A percentile compares a stretch with the other conserved stretches of the same genome.
Evolutionary conservation across 1,284 basidiomycete genomes (phyloP).

Genomic region (Ustilago shanxiensis): DNA sequence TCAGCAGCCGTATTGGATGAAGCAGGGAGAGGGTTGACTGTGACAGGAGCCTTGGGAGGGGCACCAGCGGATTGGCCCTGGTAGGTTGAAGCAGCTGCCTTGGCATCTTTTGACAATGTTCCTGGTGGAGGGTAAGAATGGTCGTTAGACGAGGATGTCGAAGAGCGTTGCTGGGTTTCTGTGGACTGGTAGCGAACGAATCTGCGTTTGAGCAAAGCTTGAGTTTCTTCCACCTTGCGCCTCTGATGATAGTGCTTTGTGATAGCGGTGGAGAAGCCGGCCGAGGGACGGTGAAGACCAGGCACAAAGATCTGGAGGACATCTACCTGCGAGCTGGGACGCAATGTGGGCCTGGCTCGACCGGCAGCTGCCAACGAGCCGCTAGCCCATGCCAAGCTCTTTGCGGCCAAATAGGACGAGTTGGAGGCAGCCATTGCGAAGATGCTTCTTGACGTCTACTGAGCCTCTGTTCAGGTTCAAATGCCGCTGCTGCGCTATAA

Average conservation of each 20-base stretch:
- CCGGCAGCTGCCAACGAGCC: slow-evolving; percentile 44
- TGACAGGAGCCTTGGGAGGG: slow-evolving; percentile 39
- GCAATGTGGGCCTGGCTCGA: slow-evolving; percentile 28
- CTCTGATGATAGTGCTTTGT: slow-evolving; percentile 46
- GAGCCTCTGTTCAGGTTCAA: not conserved
- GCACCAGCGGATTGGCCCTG: slow-evolving; percentile 50
- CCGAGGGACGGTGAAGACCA: slow-evolving; percentile 24
- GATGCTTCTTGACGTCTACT: not conserved
- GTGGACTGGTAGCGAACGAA: slow-evolving; percentile 47
- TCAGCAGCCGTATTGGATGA: slow-evolving; percentile 49
- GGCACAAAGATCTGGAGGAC: slow-evolving; percentile 55
- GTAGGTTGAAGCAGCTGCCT: slow-evolving; percentile 15
- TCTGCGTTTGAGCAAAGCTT: slow-evolving; percentile 18
- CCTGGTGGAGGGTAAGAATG: slow-evolving; percentile 33
- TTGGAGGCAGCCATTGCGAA: slow-evolving; percentile 28
- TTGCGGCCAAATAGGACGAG: slow-evolving; percentile 39
- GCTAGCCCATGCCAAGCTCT: slow-evolving; percentile 49
- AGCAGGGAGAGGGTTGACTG: slow-evolving; percentile 43
- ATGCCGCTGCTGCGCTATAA: not conserved
- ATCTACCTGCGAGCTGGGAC: slow-evolving; percentile 38
- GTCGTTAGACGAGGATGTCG: slow-evolving; percentile 15
- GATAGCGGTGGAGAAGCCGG: slow-evolving; percentile 42
- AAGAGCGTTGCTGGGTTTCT: slow-evolving; percentile 32
- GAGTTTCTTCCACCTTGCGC: slow-evolving; percentile 40
- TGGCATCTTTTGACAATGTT: slow-evolving; percentile 32